Evolutionary conservation across 495 filamentous ascomycete species (phyloP).

Genomic region (Talaromyces proteolyticus): DNA sequence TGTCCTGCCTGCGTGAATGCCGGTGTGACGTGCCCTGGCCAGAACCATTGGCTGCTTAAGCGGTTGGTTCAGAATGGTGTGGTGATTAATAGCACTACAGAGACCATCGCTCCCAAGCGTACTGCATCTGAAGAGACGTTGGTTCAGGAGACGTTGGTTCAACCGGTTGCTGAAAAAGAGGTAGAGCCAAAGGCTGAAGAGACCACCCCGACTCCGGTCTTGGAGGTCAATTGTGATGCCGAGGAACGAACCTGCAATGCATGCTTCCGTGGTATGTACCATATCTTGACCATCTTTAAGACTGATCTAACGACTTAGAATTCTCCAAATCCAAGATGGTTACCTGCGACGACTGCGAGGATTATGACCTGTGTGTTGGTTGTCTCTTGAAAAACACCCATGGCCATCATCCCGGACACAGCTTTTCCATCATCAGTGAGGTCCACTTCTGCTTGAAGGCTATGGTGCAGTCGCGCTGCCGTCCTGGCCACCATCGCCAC

Average conservation of each 20-base stretch:
- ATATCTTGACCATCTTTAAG: neutral
- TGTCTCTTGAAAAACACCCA: constrained; percentile 76
- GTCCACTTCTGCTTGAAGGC: constrained; percentile 32
- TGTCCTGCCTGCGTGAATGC: constrained; percentile 72
- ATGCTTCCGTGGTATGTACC: constrained; percentile 66
- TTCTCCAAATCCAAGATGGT: constrained; percentile 73
- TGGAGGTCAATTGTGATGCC: constrained; percentile 8
- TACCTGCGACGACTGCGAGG: constrained; percentile 77
- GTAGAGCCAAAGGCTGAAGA: constrained; percentile 4
- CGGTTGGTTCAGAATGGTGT: constrained; percentile 70
- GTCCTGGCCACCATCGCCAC: constrained; percentile 71
- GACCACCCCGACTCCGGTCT: constrained; percentile 3
- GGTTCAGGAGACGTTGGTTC: no score
- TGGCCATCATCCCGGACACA: constrained; percentile 89
- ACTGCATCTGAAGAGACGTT: constrained; percentile 17
- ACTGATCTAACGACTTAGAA: constrained; percentile 37
- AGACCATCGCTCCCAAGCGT: constrained; percentile 63
- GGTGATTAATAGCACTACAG: constrained; percentile 78
- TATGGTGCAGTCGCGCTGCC: constrained; percentile 53
- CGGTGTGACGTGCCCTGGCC: constrained; percentile 69
- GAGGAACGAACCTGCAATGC: constrained; percentile 82
- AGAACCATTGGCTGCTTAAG: constrained; percentile 91
- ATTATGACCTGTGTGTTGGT: constrained; percentile 83
- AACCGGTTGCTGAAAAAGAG: constrained; percentile 7
- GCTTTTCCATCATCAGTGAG: constrained; percentile 48